A percentile compares a stretch with the other conserved stretches of the same genome.
Evolutionary conservation across 805 yeast species (phyloP).

Genomic region (Candida vaughaniae): DNA sequence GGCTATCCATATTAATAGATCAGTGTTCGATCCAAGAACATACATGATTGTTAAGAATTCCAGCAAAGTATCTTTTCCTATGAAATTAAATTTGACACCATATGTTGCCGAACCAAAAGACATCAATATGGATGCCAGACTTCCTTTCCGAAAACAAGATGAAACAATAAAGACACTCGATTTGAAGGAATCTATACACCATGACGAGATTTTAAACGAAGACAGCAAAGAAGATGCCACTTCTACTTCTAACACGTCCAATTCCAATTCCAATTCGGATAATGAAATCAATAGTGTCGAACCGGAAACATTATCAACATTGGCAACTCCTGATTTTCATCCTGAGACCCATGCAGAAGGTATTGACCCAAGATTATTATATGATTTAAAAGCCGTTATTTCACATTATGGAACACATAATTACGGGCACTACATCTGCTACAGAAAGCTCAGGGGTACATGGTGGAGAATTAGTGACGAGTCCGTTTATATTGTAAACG

Average conservation of each 20-base stretch:
- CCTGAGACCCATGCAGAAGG: background rate
- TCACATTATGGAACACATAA: slow-evolving; percentile 95
- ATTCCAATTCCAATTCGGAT: slow-evolving; percentile 5
- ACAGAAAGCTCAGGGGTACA: slow-evolving; percentile 71
- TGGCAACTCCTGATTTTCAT: slow-evolving; percentile 12
- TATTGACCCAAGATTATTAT: slow-evolving; percentile 47
- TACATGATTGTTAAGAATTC: slow-evolving; percentile 82
- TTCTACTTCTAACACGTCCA: background rate
- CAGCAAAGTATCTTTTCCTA: slow-evolving; percentile 77
- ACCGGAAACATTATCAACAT: slow-evolving; percentile 7
- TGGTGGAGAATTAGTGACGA: slow-evolving; percentile 98
- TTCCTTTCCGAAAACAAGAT: slow-evolving; percentile 66
- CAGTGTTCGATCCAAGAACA: slow-evolving; percentile 86
- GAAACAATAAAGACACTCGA: slow-evolving; percentile 15
- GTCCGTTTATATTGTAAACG: slow-evolving; percentile 75
- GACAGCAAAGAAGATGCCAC: background rate
- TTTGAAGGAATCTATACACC: background rate
- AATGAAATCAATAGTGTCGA: slow-evolving; percentile 4
- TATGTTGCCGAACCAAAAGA: slow-evolving; percentile 70
- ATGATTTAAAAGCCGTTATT: slow-evolving; percentile 79
- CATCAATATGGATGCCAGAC: slow-evolving; percentile 77
- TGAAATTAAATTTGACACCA: slow-evolving; percentile 61
- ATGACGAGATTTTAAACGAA: background rate
- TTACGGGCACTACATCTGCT: slow-evolving; percentile 95
- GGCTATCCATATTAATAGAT: slow-evolving; percentile 86